These are phyloP conservation scores for Syzygium jambos DNA, from an alignment of 345 rosid genomes.

Conservation along the genomic window DNA sequence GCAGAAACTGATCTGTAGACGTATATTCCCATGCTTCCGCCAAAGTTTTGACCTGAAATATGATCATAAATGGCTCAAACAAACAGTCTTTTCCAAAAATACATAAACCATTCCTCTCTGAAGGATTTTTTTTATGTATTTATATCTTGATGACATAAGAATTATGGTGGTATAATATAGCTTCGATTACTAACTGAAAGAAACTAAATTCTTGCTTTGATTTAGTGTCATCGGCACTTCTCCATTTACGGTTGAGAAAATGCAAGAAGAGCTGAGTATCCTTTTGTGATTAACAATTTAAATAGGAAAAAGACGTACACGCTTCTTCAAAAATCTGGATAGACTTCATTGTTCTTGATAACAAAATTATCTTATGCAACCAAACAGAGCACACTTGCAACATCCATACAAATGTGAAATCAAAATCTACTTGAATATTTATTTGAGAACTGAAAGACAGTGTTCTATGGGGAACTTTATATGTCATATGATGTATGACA, in stretches of 20 bases:
- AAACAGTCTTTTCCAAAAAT: neutral
- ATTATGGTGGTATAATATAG: neutral
- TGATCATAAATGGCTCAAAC: slow-evolving; percentile 3
- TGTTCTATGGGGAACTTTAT: neutral
- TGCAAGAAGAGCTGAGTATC: neutral
- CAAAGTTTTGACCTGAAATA: slow-evolving; percentile 71
- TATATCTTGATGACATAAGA: neutral
- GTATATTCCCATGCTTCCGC: slow-evolving; percentile 88
- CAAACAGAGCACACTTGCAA: neutral
- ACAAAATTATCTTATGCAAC: neutral
- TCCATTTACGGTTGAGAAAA: neutral
- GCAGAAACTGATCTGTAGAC: slow-evolving; percentile 74
- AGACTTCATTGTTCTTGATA: neutral
- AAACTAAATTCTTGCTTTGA: neutral
- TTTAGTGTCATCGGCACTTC: neutral
- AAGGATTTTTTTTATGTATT: neutral
- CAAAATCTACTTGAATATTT: neutral
- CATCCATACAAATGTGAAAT: neutral
- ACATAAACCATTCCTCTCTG: neutral
- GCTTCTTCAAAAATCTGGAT: neutral
- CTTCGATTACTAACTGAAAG: neutral
- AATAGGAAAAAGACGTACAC: neutral
- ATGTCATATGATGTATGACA: neutral
- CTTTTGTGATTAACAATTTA: neutral
- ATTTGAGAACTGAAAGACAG: neutral